Percentiles rank a stretch among this genome's conserved stretches.
These are phyloP conservation scores for Penicillium oxalicum DNA, from an alignment of 2,329 filamentous ascomycete species.

Conservation along the genomic window DNA sequence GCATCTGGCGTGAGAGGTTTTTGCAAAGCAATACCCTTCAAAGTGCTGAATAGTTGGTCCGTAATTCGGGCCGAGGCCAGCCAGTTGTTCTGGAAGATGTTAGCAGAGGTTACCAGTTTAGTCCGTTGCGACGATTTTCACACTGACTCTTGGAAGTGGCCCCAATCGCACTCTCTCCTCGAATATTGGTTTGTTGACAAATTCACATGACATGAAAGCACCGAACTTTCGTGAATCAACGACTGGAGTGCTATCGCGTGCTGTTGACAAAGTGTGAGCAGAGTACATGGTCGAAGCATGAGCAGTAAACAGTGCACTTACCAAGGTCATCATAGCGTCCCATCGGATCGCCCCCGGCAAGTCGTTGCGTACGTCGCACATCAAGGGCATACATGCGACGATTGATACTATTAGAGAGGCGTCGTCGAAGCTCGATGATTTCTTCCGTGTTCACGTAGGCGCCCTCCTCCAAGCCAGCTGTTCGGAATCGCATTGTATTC, in stretches of 20 bases:
- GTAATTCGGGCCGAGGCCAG: conserved; percentile 30
- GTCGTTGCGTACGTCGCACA: conserved; percentile 35
- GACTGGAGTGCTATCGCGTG: conserved; percentile 23
- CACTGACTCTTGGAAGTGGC: conserved; percentile 34
- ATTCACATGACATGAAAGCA: conserved; percentile 40
- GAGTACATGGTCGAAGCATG: neutral
- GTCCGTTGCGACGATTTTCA: neutral
- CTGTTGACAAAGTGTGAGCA: conserved; percentile 18
- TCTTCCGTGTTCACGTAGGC: conserved; percentile 42
- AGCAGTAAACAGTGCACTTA: conserved; percentile 16
- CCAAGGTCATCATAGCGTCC: conserved; percentile 34
- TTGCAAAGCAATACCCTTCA: conserved; percentile 28
- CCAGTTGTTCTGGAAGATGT: conserved; percentile 30
- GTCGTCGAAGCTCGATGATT: conserved; percentile 36
- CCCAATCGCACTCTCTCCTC: conserved; percentile 36
- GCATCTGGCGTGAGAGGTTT: conserved; percentile 25
- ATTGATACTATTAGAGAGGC: conserved; percentile 36
- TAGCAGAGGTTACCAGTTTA: conserved; percentile 9
- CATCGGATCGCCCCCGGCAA: conserved; percentile 34
- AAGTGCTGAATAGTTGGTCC: conserved; percentile 31
- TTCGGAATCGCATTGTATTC: conserved; percentile 33
- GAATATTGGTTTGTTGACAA: conserved; percentile 27
- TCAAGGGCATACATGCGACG: conserved; percentile 41
- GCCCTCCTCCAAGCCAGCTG: conserved; percentile 36
- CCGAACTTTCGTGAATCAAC: conserved; percentile 35